These are phyloP conservation scores for Fonsecaea monophora DNA, from an alignment of 2,329 filamentous ascomycete species.

Conservation along the genomic window DNA sequence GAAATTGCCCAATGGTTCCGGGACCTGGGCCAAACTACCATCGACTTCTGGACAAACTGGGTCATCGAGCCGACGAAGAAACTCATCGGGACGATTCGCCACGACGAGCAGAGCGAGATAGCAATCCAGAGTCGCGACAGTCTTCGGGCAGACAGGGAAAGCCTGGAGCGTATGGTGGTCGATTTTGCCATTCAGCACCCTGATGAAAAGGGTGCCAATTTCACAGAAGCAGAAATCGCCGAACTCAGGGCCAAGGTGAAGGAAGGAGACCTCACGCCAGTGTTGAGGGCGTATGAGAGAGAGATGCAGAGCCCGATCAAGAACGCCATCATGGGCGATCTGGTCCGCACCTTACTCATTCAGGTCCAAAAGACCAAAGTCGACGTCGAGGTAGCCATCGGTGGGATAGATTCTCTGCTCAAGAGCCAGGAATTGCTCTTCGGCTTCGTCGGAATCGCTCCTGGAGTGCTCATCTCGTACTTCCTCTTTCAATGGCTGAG, in stretches of 20 bases:
- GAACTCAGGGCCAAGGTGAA: slow-evolving; percentile 79
- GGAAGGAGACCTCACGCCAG: slow-evolving; percentile 91
- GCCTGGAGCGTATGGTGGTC: slow-evolving; percentile 95
- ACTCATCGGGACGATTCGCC: slow-evolving; percentile 87
- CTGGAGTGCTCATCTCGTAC: slow-evolving; percentile 85
- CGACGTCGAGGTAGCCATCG: slow-evolving; percentile 93
- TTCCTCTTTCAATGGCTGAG: slow-evolving; percentile 75
- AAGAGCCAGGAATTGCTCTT: slow-evolving; percentile 98
- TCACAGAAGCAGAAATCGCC: slow-evolving; percentile 73
- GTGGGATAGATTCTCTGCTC: slow-evolving; percentile 89
- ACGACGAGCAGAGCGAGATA: slow-evolving; percentile 90
- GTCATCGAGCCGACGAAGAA: slow-evolving; percentile 83
- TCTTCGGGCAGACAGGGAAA: slow-evolving; percentile 85
- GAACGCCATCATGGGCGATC: slow-evolving; percentile 82
- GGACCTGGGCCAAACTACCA: slow-evolving; percentile 76
- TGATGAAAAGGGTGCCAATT: slow-evolving; percentile 57
- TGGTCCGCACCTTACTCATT: slow-evolving; percentile 88
- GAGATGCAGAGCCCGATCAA: slow-evolving; percentile 82
- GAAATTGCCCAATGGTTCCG: slow-evolving; percentile 81
- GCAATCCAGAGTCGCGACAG: slow-evolving; percentile 96
- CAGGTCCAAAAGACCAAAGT: slow-evolving; percentile 99
- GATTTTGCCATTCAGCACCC: slow-evolving; percentile 91
- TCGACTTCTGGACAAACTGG: slow-evolving; percentile 97
- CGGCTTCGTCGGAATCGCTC: slow-evolving; percentile 90
- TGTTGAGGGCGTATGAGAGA: slow-evolving; percentile 88